Evolutionary conservation across 202 grass and related monocot species (phyloP).

Genomic region (Cymbopogon flexuosus): DNA sequence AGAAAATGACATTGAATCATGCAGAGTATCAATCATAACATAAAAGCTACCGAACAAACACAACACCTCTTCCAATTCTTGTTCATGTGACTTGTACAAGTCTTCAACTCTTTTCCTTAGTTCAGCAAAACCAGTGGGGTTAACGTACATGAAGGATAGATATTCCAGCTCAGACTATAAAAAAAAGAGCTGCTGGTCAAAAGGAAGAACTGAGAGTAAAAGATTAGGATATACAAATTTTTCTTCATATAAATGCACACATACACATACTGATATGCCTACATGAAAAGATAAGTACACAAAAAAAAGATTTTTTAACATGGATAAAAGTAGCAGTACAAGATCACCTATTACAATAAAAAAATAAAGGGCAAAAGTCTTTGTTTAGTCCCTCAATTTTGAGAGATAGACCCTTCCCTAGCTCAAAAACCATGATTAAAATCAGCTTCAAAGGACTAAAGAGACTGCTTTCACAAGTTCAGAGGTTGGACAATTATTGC

Average conservation of each 20-base stretch:
- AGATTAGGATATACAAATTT: not conserved
- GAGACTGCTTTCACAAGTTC: not conserved
- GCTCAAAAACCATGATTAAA: constrained; percentile 16
- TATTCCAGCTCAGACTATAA: constrained; percentile 94
- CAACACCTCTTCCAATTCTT: constrained; percentile 85
- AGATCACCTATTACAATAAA: not conserved
- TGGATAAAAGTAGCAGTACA: constrained; percentile 8
- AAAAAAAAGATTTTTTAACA: not conserved
- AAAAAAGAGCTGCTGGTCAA: constrained; percentile 28
- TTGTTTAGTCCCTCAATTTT: constrained; percentile 18
- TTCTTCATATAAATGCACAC: not conserved
- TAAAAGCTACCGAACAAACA: constrained; percentile 21
- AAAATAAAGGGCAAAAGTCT: not conserved
- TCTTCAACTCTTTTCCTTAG: constrained; percentile 87
- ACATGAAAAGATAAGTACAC: constrained; percentile 4
- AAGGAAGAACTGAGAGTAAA: constrained; percentile 27
- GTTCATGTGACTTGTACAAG: constrained; percentile 65
- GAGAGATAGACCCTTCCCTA: not conserved
- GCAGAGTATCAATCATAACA: not conserved
- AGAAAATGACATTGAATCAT: not conserved
- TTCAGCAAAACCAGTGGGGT: constrained; percentile 63
- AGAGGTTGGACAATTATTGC: not conserved
- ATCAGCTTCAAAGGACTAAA: not conserved
- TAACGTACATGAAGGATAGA: constrained; percentile 92
- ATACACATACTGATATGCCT: not conserved